phyloP scores from a whole-genome alignment of 2,329 filamentous ascomycete genomes.

The Pseudogymnoascus sp. region DNA sequence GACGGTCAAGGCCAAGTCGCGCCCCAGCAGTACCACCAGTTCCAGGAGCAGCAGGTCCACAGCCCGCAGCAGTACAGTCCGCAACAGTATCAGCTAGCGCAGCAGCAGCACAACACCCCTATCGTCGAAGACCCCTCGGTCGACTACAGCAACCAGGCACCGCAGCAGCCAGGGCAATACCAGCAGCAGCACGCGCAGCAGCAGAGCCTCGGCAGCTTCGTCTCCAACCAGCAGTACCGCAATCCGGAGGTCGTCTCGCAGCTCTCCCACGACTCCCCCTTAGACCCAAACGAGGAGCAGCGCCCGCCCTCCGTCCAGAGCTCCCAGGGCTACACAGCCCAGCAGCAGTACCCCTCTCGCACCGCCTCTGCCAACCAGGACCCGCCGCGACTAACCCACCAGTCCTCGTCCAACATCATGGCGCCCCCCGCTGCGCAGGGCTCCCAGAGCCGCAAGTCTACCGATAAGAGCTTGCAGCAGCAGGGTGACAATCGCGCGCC shows the following conservation, averaged over 20 bases:
- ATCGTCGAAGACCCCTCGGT: background rate
- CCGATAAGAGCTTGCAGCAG: constrained; percentile 24
- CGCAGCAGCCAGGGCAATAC: constrained; percentile 24
- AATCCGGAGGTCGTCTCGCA: constrained; percentile 56
- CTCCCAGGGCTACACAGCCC: background rate
- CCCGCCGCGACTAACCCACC: constrained; percentile 22
- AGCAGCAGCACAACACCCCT: constrained; percentile 23
- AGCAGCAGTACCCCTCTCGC: background rate
- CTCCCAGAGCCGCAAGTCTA: constrained; percentile 24
- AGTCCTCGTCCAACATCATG: constrained; percentile 18
- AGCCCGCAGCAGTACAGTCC: constrained; percentile 12
- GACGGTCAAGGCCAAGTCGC: constrained; percentile 25
- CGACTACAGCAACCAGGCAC: background rate
- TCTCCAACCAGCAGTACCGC: constrained; percentile 30
- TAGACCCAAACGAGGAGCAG: constrained; percentile 27
- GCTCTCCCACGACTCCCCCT: constrained; percentile 53
- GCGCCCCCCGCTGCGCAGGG: constrained; percentile 19
- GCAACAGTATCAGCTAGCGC: constrained; percentile 17
- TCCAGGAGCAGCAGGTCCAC: constrained; percentile 18
- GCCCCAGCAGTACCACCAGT: constrained; percentile 30
- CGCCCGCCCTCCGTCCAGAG: constrained; percentile 25
- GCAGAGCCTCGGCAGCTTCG: constrained; percentile 24
- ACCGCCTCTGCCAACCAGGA: background rate
- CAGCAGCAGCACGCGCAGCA: constrained; percentile 28
- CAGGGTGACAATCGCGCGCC: constrained; percentile 30